These are phyloP conservation scores for Xylaria curta DNA, from an alignment of 495 filamentous ascomycete species.

Conservation along the genomic window DNA sequence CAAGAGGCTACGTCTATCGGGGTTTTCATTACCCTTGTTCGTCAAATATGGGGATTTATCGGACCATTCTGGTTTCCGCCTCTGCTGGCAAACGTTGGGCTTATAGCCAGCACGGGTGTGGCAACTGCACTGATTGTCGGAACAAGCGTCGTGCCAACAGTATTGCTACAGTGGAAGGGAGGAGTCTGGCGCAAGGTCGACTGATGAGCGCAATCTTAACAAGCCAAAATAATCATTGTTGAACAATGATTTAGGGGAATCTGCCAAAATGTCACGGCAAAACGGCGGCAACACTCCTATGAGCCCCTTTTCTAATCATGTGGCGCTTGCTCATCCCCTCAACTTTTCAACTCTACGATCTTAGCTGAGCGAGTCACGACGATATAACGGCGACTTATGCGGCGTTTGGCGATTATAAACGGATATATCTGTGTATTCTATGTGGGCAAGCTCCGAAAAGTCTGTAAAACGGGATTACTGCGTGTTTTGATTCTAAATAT, in stretches of 20 bases:
- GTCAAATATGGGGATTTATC: conserved; percentile 63
- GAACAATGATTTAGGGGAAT: background rate
- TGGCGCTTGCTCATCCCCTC: background rate
- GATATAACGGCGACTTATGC: background rate
- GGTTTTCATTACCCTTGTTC: conserved; percentile 62
- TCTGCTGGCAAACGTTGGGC: conserved; percentile 36
- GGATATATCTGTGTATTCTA: too few species aligned
- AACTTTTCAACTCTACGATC: too few species aligned
- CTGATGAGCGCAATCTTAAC: background rate
- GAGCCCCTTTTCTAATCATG: background rate
- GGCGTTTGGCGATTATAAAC: background rate
- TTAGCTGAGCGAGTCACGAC: too few species aligned
- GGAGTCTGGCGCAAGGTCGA: background rate
- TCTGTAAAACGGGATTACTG: too few species aligned
- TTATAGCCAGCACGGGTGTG: conserved; percentile 4
- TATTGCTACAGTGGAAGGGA: conserved; percentile 11
- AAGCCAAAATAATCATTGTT: background rate
- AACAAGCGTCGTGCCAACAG: background rate
- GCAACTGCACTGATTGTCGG: background rate
- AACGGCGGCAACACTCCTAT: background rate
- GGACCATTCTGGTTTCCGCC: conserved; percentile 58
- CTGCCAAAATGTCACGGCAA: background rate
- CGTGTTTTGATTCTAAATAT: too few species aligned
- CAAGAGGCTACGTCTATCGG: conserved; percentile 59
- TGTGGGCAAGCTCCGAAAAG: too few species aligned